Base-by-base conservation (phyloP, 768 basidiomycete genomes). In the Boletus patriciae region DNA sequence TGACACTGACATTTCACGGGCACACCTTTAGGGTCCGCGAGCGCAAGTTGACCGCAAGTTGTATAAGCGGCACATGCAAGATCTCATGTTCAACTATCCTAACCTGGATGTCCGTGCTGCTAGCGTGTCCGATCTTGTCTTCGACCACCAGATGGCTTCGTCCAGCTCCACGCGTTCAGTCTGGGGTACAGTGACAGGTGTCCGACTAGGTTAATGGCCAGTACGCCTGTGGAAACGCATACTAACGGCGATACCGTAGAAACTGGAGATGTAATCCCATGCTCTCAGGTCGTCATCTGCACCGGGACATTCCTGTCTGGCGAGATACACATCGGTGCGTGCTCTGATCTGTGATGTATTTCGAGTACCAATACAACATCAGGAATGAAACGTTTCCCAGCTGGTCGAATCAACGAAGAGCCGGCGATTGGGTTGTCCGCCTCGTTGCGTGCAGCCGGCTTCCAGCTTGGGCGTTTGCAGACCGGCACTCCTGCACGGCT, bases 291-390 rank as follows among this genome's bases (percentile, higher is more conserved):
- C 12, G 88, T 96, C 29, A 81, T 96, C 15, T 93, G 92, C 63
- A 95, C 93, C 0, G 94, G 94, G 9, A 96, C 94, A 0, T 96
- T 96, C 68, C 80, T 96, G 25, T 88, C 88, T 3, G 94, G 91
- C 12, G 91, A 95, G 73, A 92, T 94, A 44, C 93, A 95, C 65
- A 90, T 96, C 45, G 93, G 92, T 85, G 63, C 27, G 69, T 49
- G 25, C 8, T 11, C 29, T 40, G 51, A 38, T 31, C 13, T 47
- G 18, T n/a, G n/a, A 7, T 41, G 2, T 12, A 23, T 46, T 40
- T 29, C 15, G 10, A 21, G 23, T 23, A 10, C 36, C 8, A n/a
- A 60, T 18, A 3, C 16, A 25, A 38, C 31, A 0, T 13, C 42
- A 88, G 86, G 87, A 43, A 80, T 85, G 74, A 86, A 85, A 57